Base-by-base conservation (phyloP, 2,329 filamentous ascomycete species). In the Arthroderma sp. region DNA sequence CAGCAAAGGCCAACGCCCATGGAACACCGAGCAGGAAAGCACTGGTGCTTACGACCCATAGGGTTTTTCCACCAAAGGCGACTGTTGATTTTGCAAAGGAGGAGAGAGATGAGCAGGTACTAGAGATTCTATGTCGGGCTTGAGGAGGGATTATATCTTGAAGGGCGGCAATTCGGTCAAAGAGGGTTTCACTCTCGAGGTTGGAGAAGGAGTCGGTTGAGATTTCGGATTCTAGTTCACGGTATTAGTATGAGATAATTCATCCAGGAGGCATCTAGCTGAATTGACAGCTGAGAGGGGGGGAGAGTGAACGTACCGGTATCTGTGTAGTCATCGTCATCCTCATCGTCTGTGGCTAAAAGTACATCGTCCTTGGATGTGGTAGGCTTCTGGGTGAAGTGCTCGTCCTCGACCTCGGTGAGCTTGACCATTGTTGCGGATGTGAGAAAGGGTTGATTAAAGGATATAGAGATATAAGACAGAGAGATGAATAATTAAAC, bases 401-500 rank as follows among this genome's bases (percentile, higher is more conserved):
- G 85, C 75, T 95, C 88, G 65, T 96, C 89, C 64, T 93, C 82
- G 61, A 96, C 89, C 74, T 96, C 89, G 63, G 86, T 85, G 63
- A 96, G 85, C 69, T 89, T 86, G 67, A 96, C 89, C 89, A 96
- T 95, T 43, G 41, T 49, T 43, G 29, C 9, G 9, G 8, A 15
- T 34, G 32, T 9, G 32, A 9, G 32, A 34, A 34, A 11, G 42
- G 22, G 39, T 11, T 27, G 36, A 40, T 28, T 43, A 11, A 37
- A 37, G n/a, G 5, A 15, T 30, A 11, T 11, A 9, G 32, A 34
- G 32, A 34, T 34, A 11, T 34, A 11, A 34, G 32, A 34, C 32
- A 11, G 8, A 11, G 32, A 8, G 11, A 34, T 9, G 32, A 34
- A 11, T 34, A 34, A 34, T 9, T 8, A 9, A 34, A 34, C 11